A percentile compares a stretch with the other conserved stretches of the same genome.
Conservation (phyloP, 306 rosid genomes). For the Gynostemma pentaphyllum region DNA sequence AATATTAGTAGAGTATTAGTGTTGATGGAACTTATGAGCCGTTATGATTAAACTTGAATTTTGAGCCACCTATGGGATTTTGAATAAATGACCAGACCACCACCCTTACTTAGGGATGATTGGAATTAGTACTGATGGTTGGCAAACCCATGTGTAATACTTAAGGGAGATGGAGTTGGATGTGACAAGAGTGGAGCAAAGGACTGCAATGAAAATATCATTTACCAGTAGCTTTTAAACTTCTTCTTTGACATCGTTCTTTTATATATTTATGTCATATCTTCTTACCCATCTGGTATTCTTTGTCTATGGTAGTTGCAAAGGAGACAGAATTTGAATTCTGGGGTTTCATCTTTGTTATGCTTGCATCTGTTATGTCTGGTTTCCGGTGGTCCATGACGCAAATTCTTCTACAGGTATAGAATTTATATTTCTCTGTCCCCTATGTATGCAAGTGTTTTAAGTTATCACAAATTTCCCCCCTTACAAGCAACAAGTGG, state of each 20-base stretch:
- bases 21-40: too few relatives aligned
- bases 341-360: slow-evolving; percentile 79
- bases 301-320: slow-evolving; percentile 38
- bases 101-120: background rate
- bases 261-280: background rate
- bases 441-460: background rate
- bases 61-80: too few relatives aligned
- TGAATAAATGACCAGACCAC: background rate
- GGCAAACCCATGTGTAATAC: too few relatives aligned
- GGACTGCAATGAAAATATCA: too few relatives aligned
- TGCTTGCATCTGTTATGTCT: slow-evolving; percentile 99
- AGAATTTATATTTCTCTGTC: slow-evolving; percentile 11
- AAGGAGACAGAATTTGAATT: slow-evolving; percentile 85
- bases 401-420: slow-evolving; percentile 92
- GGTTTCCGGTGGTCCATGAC: slow-evolving; percentile 99
- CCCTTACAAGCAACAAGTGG: background rate
- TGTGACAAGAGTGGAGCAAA: too few relatives aligned
- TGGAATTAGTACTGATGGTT: background rate
- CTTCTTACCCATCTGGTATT: background rate
- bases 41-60: too few relatives aligned
- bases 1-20: too few relatives aligned
- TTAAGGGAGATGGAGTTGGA: too few relatives aligned
- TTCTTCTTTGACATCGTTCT: background rate
- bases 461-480: background rate
- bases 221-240: background rate